phyloP scores from a whole-genome alignment of 108 stramenopile species.

The Seminavis robusta region DNA sequence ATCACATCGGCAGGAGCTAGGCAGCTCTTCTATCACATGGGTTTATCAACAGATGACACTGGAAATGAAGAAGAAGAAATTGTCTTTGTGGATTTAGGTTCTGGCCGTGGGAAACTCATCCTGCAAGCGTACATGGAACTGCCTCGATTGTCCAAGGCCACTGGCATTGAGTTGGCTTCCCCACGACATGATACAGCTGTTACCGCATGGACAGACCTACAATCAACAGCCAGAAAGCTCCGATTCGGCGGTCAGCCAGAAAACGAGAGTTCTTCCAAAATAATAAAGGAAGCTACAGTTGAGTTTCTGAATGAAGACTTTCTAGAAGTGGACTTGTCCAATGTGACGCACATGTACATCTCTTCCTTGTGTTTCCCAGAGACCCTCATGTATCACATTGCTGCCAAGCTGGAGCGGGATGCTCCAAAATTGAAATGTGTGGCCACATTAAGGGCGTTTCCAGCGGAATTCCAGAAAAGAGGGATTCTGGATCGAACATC shows the following conservation, averaged over 20 bases:
- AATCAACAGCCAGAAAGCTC: too few relatives aligned
- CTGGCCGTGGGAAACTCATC: constrained; percentile 58
- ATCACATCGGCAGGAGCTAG: constrained; percentile 59
- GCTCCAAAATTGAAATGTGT: too few relatives aligned
- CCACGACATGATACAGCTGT: constrained; percentile 46
- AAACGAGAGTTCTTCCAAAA: too few relatives aligned
- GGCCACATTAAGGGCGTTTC: too few relatives aligned
- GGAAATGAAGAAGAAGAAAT: neutral
- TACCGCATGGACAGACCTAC: constrained; percentile 13
- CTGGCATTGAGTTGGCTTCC: constrained; percentile 56
- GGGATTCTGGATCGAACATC: too few relatives aligned
- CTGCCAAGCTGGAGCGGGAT: constrained; percentile 33
- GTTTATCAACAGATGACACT: constrained; percentile 14
- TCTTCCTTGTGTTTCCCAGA: constrained; percentile 63
- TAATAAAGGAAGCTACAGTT: too few relatives aligned
- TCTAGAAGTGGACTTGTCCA: constrained; percentile 45
- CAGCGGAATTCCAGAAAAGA: too few relatives aligned
- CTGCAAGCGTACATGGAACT: constrained; percentile 55
- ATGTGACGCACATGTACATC: constrained; percentile 60
- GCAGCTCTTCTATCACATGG: constrained; percentile 65
- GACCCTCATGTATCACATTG: constrained; percentile 39
- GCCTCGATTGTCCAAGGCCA: constrained; percentile 22
- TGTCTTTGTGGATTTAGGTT: constrained; percentile 65
- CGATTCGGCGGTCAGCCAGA: too few relatives aligned
- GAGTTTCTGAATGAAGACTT: constrained; percentile 54